Evolutionary conservation across 331 rosid species (phyloP).

Genomic region (Rosa hybrid): DNA sequence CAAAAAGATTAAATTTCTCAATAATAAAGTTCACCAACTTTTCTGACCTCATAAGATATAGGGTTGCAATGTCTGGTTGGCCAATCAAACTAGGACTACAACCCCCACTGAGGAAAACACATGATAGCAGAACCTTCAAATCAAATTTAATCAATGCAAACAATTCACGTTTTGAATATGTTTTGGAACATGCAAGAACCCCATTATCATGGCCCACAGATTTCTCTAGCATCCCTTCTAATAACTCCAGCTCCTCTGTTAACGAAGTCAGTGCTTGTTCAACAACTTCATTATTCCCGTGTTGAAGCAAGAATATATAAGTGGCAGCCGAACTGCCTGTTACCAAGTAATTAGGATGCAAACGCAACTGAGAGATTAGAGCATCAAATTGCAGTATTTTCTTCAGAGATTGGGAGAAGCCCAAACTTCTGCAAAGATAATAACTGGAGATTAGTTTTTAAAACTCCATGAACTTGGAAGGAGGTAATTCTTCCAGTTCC

Average conservation of each 20-base stretch:
- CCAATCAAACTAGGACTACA: slow-evolving; percentile 53
- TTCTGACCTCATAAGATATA: slow-evolving; percentile 64
- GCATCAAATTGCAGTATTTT: slow-evolving; percentile 74
- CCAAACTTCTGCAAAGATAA: slow-evolving; percentile 86
- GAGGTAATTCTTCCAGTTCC: slow-evolving; percentile 59
- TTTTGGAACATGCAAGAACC: slow-evolving; percentile 34
- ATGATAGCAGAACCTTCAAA: slow-evolving; percentile 72
- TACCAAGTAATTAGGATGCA: slow-evolving; percentile 88
- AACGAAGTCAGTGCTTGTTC: slow-evolving; percentile 59
- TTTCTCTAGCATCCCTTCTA: slow-evolving; percentile 59
- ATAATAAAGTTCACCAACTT: slow-evolving; percentile 54
- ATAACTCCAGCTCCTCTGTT: slow-evolving; percentile 69
- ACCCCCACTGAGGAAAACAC: slow-evolving; percentile 53
- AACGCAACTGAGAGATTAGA: slow-evolving; percentile 71
- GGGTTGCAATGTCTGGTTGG: slow-evolving; percentile 46
- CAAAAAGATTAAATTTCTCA: slow-evolving; percentile 70
- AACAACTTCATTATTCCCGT: slow-evolving; percentile 81
- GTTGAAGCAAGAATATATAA: slow-evolving; percentile 89
- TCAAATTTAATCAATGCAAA: slow-evolving; percentile 76
- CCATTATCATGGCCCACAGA: slow-evolving; percentile 34
- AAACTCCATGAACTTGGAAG: slow-evolving; percentile 83
- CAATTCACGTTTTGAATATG: slow-evolving; percentile 66
- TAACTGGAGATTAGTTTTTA: slow-evolving; percentile 90
- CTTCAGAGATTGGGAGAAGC: slow-evolving; percentile 58
- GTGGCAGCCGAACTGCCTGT: slow-evolving; percentile 92